Evolutionary conservation across 116 monocot species (phyloP), one percentile per base, ranked within the genome.

Genomic region (Phalaenopsis hybrid): DNA sequence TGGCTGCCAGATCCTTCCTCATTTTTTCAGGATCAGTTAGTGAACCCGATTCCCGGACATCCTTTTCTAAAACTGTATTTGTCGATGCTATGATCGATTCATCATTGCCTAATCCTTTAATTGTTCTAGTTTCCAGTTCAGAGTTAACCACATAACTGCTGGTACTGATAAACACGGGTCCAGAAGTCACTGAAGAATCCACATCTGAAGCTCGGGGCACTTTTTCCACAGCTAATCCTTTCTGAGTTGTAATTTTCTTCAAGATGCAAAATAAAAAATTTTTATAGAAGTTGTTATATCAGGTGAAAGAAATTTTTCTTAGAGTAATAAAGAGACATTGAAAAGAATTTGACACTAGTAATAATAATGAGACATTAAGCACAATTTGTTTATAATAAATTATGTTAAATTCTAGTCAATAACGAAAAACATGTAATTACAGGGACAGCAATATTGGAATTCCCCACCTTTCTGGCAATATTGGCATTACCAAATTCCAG

Each of bases 101-200:
- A 75, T 83, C 80, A 80, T 44, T 41, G 48, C 57, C 52, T 81
- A 85, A 67, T 78, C 67, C 83, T 57, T 88, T 74, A 59, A 75
- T 52, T 73, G 76, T 17, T n/a, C 59, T 87, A 15, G 81, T 86
- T 57, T 78, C 92, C 20, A 79, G 1, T 44, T 82, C 85, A 44
- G 50, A 72, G 20, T 88, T 81, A 68, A 74, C 59, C 23, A 80
- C 84, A 79, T 76, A 86, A 81, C 49, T 81, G 8, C 86, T 81
- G 20, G 83, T 79, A 83, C 58, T 90, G 55, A 89, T 84, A 85
- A 89, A 86, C 51, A 90, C 52, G 41, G 93, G 89, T 51, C 90
- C 91, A 80, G 93, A 93, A 70, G 91, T 97, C 57, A 92, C 87
- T 49, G 88, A 90, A 75, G 94, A 92, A 78, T 57, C 86, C 49